Base-by-base conservation (phyloP, 371 early-diverging fungal species). In the Mucor saturninus region DNA sequence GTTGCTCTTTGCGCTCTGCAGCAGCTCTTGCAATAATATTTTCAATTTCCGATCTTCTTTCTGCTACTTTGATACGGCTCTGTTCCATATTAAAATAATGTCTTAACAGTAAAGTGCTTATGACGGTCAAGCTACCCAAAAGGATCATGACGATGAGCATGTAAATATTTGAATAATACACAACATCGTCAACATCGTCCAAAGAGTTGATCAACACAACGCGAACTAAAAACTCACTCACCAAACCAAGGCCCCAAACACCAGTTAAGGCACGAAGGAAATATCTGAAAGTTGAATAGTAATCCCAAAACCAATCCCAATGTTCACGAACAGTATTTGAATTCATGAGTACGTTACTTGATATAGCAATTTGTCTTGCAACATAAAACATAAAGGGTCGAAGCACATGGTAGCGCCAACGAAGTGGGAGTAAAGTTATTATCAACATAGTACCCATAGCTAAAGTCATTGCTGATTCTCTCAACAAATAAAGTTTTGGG, bases 401-500 rank as follows among this genome's bases (percentile, higher is more conserved):
- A 29, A 75, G 62, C 21, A 68, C 48, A 54, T 67, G 72, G 6
- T 64, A 38, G 2, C 61, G 43, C 66, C 65, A 74, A 40, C 64
- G 69, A 43, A 83, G 45, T 7, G 83, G 83, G 13, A 83, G 46
- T 43, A 83, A 50, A 2, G 81, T 75, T 15, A 65, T 59, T 8
- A 83, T 15, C 10, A 83, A 60, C 74, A 83, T 71, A 11, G 74
- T 13, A 14, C 81, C 83, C 67, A 79, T 73, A 28, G 79, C 79
- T 6, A 71, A 62, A 0, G 83, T 83, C 70, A 81, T 76, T 52
- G 80, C 71, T 1, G 80, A 79, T 59, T 83, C 83, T 59, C 83
- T 67, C 35, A 83, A 61, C 8, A 83, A 65, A 56, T 76, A 76
- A 5, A 83, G 67, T 42, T 77, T 77, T 8, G 83, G 79, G 55